Evolutionary conservation across 2,329 filamentous ascomycete species (phyloP), one percentile per base, ranked within the genome.

Genomic region (Trichoderma arundinaceum): DNA sequence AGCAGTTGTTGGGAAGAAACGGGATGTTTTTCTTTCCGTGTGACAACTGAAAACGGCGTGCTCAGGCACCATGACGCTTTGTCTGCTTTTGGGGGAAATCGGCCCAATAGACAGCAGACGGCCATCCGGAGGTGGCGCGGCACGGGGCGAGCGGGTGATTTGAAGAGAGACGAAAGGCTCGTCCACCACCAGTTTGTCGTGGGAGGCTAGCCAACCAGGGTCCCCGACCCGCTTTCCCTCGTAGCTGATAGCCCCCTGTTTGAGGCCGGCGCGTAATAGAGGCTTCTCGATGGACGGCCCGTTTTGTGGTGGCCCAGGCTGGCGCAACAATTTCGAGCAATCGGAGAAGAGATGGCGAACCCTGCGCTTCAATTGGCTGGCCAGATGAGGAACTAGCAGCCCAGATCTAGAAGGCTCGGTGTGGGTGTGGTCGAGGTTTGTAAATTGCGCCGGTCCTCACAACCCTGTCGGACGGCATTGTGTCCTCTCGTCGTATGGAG

Each of bases 191-290:
- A 59, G 19, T 53, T 54, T 43, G 59, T 62, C 59, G 46, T 51
- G 64, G 65, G 61, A 49, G 32, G 48, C 63, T 69, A 66, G 66
- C 67, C 56, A 60, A 65, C 65, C 38, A 58, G 65, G 54, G 54
- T 49, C 48, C 22, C 32, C 43, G 48, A 65, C 68, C 59, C 52
- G 63, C 56, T 49, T 62, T 52, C 48, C 12, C 48, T 53, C 49
- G 65, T 62, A 60, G 49, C 69, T 69, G 67, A 65, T 62, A 65
- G 67, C 70, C 79, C 77, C 80, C 81, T 75, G 79, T 81, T 75
- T 74, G 70, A 75, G 69, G 65, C 71, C 71, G 83, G 83, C 83
- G 84, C 83, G 79, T 86, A 86, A 82, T 77, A 74, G 76, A 78
- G 77, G 77, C 77, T 78, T 78, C 75, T 77, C 76, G 79, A 75